phyloP scores from a whole-genome alignment of 129 eudicot genomes.

The Pseudognaphalium luteoalbum region DNA sequence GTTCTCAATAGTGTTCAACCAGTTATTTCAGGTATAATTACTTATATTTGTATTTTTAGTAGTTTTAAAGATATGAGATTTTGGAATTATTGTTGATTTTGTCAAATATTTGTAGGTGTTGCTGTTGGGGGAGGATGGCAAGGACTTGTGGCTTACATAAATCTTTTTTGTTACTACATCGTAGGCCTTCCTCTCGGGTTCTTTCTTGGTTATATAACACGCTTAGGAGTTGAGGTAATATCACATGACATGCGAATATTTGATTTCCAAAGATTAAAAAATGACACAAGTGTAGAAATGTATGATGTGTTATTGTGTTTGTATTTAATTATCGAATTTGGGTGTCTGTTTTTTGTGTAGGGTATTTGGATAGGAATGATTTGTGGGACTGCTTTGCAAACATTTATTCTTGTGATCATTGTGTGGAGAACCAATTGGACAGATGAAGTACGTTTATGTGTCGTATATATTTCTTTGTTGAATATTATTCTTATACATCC shows the following conservation, averaged over 20 bases:
- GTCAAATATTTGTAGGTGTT: background rate
- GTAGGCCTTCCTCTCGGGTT: background rate
- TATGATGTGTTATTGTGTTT: background rate
- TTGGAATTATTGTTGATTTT: background rate
- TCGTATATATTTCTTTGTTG: too few relatives aligned
- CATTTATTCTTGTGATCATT: slow-evolving; percentile 50
- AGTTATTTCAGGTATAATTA: background rate
- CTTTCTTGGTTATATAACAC: background rate
- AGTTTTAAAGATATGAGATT: too few relatives aligned
- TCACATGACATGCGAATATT: background rate
- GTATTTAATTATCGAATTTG: background rate
- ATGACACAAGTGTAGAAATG: too few relatives aligned
- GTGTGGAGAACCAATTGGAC: slow-evolving; percentile 75
- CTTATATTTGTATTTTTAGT: background rate
- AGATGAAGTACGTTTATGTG: slow-evolving; percentile 44
- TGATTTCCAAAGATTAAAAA: background rate
- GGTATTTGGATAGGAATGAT: slow-evolving; percentile 93
- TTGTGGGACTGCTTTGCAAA: slow-evolving; percentile 63
- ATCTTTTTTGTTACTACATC: background rate
- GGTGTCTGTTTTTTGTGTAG: slow-evolving; percentile 26
- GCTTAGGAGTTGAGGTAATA: background rate
- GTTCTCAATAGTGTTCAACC: background rate
- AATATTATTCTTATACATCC: too few relatives aligned
- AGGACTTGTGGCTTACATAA: background rate
- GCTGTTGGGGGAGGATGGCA: background rate